Evolutionary conservation across 2,329 filamentous ascomycete species (phyloP), one percentile per base, ranked within the genome.

Genomic region (Mariannaea sp.): DNA sequence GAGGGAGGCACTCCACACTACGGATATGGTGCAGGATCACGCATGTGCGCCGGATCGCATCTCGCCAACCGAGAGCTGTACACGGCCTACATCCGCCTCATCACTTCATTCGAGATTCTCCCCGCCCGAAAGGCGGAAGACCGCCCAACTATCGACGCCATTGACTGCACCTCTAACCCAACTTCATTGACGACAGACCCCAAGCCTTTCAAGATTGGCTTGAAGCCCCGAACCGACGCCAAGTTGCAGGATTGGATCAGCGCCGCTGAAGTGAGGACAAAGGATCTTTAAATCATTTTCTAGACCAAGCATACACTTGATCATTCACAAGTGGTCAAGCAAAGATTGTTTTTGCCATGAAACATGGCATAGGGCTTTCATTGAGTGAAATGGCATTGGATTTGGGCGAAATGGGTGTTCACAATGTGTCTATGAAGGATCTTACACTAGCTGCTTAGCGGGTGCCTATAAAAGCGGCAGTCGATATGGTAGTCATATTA

Each of bases 41-140:
- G 84, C 30, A 85, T 86, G 79, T 87, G 84, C 63, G 81, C 80
- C 0, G 85, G 85, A 14, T 81, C 78, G 2, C 84, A 86, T 59
- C 75, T 87, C 7, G 85, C 81, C 3, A 86, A 86, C 65, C 78
- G 84, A 2, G 82, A 86, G 64, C 76, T 87, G 0, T 87, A 80
- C 70, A 83, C 81, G 1, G 81, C 81, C 0, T 85, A 82, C 55
- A 70, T 86, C 26, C 75, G 84, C 1, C 70, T 87, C 32, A 79
- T 87, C 55, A 79, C 76, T 0, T 81, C 82, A 0, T 86, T 86
- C 59, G 69, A 78, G 20, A 80, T 87, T 50, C 70, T 77, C 2
- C 74, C 78, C 0, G 73, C 80, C 0, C 72, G 75, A 38, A 67
- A 81, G 19, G 49, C 61, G 1, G 70, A 67, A 2, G 80, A 84